Evolutionary conservation across 352 stramenopile genomes (phyloP).

Genomic region (Globisporangium orthogonon): DNA sequence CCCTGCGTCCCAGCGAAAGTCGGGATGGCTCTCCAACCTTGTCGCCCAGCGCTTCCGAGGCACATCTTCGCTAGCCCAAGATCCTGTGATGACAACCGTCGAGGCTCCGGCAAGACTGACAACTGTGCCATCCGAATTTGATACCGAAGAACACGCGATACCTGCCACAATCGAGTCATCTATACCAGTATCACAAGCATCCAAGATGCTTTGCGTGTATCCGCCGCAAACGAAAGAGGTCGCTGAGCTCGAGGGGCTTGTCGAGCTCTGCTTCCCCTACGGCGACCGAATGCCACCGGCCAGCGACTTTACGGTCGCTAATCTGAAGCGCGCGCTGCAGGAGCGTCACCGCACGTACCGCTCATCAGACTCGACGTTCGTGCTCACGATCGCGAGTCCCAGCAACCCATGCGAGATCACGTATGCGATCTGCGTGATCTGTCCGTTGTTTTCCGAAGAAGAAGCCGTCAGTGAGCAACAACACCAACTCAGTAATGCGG

Average conservation of each 20-base stretch:
- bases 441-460: conserved; percentile 51
- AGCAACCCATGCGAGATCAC: conserved; percentile 42
- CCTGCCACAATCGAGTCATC: not conserved
- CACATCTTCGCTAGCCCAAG: conserved; percentile 8
- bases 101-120: conserved; percentile 1
- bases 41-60: conserved; percentile 23
- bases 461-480: not conserved
- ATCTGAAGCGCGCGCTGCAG: conserved; percentile 54
- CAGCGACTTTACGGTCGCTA: conserved; percentile 47
- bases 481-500: not conserved
- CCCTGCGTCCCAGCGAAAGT: conserved; percentile 13
- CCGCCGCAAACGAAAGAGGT: conserved; percentile 35
- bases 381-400: conserved; percentile 55
- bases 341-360: conserved; percentile 64
- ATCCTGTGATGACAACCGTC: not conserved
- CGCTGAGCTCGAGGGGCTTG: conserved; percentile 49
- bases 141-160: not conserved
- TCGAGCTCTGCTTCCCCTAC: conserved; percentile 78
- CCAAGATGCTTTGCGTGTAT: conserved; percentile 50
- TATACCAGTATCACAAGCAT: conserved; percentile 11
- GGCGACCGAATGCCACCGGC: conserved; percentile 29
- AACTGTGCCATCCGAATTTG: not conserved
- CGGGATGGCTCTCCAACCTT: conserved; percentile 28
- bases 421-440: conserved; percentile 67
- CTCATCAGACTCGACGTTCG: conserved; percentile 59